Conservation (phyloP, 108 stramenopile genomes). For the Epithemia pelagica region DNA sequence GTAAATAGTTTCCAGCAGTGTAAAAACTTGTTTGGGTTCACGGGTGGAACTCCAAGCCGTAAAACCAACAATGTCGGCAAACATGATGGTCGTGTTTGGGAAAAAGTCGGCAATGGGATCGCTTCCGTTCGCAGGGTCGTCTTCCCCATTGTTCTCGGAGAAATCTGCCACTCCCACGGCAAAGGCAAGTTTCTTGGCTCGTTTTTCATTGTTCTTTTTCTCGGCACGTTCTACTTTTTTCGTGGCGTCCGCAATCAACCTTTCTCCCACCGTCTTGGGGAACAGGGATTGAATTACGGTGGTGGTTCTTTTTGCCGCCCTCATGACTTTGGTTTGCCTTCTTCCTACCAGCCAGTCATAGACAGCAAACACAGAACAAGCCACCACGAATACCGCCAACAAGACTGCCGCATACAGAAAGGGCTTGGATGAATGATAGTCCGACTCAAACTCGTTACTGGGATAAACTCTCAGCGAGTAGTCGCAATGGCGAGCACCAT, state of each 20-base stretch:
- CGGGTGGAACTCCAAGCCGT: too few relatives aligned
- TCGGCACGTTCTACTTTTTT: not conserved
- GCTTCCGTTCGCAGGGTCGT: not conserved
- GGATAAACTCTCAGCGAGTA: constrained; percentile 46
- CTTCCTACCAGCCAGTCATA: constrained; percentile 21
- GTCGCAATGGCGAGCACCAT: not conserved
- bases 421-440: constrained; percentile 36
- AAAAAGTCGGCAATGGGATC: too few relatives aligned
- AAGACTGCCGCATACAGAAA: constrained; percentile 27
- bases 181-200: not conserved
- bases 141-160: not conserved
- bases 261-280: constrained; percentile 14
- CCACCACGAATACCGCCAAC: constrained; percentile 31
- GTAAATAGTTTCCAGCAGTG: too few relatives aligned
- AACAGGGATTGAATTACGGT: constrained; percentile 18
- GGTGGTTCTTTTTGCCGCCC: constrained; percentile 3
- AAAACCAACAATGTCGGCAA: too few relatives aligned
- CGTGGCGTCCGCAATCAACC: constrained; percentile 7
- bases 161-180: not conserved
- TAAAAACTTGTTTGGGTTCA: too few relatives aligned
- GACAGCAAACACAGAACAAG: constrained; percentile 17
- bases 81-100: too few relatives aligned
- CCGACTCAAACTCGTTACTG: constrained; percentile 35
- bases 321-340: constrained; percentile 13
- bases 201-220: not conserved